Evolutionary conservation across 192 early-diverging fungal genomes (phyloP).

Genomic region (Coemansia brasiliensis): DNA sequence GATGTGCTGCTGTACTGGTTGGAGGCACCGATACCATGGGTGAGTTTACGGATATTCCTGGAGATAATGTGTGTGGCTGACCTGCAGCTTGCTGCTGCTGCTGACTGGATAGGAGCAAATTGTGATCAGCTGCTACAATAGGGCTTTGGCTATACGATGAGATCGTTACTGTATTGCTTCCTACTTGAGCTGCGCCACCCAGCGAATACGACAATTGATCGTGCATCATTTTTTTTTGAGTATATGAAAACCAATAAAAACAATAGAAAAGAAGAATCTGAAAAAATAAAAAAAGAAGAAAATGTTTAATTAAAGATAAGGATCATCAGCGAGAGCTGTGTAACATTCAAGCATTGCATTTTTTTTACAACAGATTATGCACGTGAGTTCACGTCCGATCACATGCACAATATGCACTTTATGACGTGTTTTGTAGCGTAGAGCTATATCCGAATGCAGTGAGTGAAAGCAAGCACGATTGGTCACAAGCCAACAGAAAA

Average conservation of each 20-base stretch:
- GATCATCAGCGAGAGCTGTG: too few relatives aligned
- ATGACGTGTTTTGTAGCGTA: too few relatives aligned
- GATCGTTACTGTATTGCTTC: too few relatives aligned
- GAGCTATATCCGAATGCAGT: too few relatives aligned
- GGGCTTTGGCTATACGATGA: constrained; percentile 20
- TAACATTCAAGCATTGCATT: background rate
- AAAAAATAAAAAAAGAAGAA: constrained; percentile 1
- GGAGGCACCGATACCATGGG: constrained; percentile 16
- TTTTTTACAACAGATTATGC: background rate
- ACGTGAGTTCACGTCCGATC: constrained; percentile 1
- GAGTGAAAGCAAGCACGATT: too few relatives aligned
- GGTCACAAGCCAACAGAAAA: too few relatives aligned
- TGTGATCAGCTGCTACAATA: constrained; percentile 8
- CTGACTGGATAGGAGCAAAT: constrained; percentile 12
- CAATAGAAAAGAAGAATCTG: background rate
- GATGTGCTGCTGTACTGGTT: constrained; percentile 7
- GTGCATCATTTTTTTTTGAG: constrained; percentile 42
- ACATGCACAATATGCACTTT: background rate
- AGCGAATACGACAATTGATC: constrained; percentile 45
- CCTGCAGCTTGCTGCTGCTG: constrained; percentile 14
- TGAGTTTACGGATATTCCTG: constrained; percentile 14
- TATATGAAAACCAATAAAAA: background rate
- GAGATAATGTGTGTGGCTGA: constrained; percentile 6
- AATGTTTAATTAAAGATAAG: background rate
- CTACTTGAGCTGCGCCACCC: constrained; percentile 5